These are phyloP conservation scores for Hortaea werneckii DNA, from an alignment of 2,329 filamentous ascomycete genomes.

Conservation along the genomic window DNA sequence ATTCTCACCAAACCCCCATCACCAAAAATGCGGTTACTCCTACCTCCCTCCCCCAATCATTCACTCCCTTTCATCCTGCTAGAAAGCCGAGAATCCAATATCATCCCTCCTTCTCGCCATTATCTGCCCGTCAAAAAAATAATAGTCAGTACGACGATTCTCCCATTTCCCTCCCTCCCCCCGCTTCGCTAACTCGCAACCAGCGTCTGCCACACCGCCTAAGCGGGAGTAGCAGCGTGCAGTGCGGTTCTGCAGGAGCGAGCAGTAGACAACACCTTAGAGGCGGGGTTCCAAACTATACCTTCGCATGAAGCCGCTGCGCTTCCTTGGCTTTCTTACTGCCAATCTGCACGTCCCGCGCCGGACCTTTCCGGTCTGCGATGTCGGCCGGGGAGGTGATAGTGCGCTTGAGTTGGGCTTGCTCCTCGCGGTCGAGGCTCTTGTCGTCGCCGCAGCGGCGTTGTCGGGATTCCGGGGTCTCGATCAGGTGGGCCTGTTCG, in stretches of 20 bases:
- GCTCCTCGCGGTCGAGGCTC: conserved; percentile 24
- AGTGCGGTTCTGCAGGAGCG: too few relatives aligned
- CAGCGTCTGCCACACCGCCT: background rate
- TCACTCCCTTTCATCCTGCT: background rate
- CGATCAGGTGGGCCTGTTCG: conserved; percentile 22
- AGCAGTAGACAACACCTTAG: background rate
- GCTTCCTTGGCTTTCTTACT: background rate
- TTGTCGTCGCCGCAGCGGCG: conserved; percentile 19
- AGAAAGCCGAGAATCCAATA: background rate
- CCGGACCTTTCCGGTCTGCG: too few relatives aligned
- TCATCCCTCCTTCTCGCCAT: background rate
- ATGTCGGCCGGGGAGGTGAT: background rate
- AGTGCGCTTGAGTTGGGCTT: conserved; percentile 22
- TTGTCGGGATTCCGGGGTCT: conserved; percentile 23
- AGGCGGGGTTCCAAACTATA: background rate
- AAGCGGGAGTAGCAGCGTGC: background rate
- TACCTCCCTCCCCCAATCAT: too few relatives aligned
- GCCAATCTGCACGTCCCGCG: too few relatives aligned
- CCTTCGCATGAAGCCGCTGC: conserved; percentile 1
- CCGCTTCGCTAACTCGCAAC: too few relatives aligned
- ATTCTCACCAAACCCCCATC: too few relatives aligned
- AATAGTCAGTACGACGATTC: background rate
- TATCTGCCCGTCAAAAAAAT: background rate
- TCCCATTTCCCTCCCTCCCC: too few relatives aligned
- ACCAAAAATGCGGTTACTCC: too few relatives aligned